Evolutionary conservation across 148 eudicot species (phyloP).

Genomic region (Rhododendron henanense): DNA sequence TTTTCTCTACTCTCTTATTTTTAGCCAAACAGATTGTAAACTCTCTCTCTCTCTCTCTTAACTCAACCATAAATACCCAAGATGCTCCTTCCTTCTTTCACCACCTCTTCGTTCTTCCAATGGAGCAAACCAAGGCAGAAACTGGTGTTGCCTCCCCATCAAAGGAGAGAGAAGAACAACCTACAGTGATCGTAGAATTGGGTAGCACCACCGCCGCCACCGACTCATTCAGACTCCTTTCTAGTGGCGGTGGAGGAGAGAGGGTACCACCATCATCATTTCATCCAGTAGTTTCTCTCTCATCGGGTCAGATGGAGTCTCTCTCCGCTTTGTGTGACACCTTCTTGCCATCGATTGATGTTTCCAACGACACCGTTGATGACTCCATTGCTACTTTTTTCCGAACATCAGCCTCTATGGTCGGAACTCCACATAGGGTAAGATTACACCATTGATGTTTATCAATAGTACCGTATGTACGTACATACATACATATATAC

Average conservation of each 20-base stretch:
- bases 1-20: no score
- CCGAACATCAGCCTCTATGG: slow-evolving; percentile 49
- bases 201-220: slow-evolving; percentile 1
- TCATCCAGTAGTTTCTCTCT: slow-evolving; percentile 13
- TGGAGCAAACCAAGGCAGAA: slow-evolving; percentile 2
- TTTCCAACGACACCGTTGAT: slow-evolving; percentile 13
- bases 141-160: background rate
- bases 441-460: background rate
- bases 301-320: slow-evolving; percentile 47
- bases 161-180: background rate
- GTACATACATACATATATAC: no score
- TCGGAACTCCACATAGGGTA: slow-evolving; percentile 46
- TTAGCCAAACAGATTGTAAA: background rate
- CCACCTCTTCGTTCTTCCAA: background rate
- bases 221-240: slow-evolving; percentile 14
- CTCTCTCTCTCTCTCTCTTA: background rate
- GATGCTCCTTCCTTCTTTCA: background rate
- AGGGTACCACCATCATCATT: background rate
- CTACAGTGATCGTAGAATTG: slow-evolving; percentile 13
- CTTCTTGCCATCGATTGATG: slow-evolving; percentile 38
- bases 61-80: background rate
- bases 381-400: slow-evolving; percentile 26
- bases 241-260: background rate
- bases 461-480: background rate
- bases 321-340: slow-evolving; percentile 60